phyloP scores from a whole-genome alignment of 2,329 filamentous ascomycete genomes.

The Pseudocercospora macadamiae region DNA sequence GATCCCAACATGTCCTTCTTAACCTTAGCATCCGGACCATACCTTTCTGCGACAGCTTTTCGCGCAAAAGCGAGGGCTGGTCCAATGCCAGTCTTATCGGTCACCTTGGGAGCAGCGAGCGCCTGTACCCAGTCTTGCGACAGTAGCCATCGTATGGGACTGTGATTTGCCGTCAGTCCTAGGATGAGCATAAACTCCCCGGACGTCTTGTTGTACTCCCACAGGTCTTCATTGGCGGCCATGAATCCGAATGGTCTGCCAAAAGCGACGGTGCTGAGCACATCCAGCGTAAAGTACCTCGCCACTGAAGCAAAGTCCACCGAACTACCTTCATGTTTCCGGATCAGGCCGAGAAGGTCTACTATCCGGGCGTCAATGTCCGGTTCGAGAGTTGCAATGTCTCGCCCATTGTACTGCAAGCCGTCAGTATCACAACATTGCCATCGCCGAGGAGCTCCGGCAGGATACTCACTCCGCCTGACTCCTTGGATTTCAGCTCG shows the following conservation, averaged over 20 bases:
- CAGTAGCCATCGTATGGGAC: slow-evolving; percentile 28
- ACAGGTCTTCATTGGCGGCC: slow-evolving; percentile 51
- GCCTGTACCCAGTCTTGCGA: slow-evolving; percentile 27
- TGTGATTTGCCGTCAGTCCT: slow-evolving; percentile 31
- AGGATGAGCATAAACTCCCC: slow-evolving; percentile 30
- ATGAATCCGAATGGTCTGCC: slow-evolving; percentile 58
- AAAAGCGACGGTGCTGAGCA: slow-evolving; percentile 58
- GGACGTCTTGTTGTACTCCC: slow-evolving; percentile 31
- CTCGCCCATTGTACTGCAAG: slow-evolving; percentile 57
- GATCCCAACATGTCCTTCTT: slow-evolving; percentile 56
- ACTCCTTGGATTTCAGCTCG: slow-evolving; percentile 53
- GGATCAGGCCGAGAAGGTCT: slow-evolving; percentile 53
- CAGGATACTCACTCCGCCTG: slow-evolving; percentile 49
- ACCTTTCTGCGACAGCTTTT: slow-evolving; percentile 33
- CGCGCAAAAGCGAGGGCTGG: slow-evolving; percentile 31
- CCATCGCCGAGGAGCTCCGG: slow-evolving; percentile 3
- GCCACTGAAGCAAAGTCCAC: slow-evolving; percentile 54
- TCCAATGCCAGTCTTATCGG: slow-evolving; percentile 34
- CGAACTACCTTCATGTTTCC: slow-evolving; percentile 36
- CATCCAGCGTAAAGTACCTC: slow-evolving; percentile 60
- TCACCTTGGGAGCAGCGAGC: slow-evolving; percentile 32
- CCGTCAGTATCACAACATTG: slow-evolving; percentile 14
- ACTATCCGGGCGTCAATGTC: slow-evolving; percentile 54
- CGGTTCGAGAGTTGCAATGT: slow-evolving; percentile 55
- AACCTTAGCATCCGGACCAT: slow-evolving; percentile 27